Evolutionary conservation across 1,284 basidiomycete genomes (phyloP).

Genomic region (Inonotus obliquus): DNA sequence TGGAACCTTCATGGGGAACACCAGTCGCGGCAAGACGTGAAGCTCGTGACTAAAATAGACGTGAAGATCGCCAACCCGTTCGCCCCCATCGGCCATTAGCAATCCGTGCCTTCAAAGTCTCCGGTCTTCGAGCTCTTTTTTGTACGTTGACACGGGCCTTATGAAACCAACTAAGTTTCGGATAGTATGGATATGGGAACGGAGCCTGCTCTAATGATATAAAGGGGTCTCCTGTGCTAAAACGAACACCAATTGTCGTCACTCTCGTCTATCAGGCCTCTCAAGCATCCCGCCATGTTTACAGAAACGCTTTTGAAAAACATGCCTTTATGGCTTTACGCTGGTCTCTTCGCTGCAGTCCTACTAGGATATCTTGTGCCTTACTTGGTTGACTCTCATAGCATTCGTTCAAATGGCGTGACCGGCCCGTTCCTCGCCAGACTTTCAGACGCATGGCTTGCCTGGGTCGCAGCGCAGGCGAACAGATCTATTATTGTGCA

Average conservation of each 20-base stretch:
- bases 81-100: neutral
- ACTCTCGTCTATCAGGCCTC: neutral
- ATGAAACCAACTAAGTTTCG: neutral
- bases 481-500: slow-evolving; percentile 78
- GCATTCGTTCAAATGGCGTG: slow-evolving; percentile 43
- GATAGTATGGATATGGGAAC: neutral
- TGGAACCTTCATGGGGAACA: neutral
- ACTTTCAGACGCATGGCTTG: slow-evolving; percentile 78
- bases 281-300: neutral
- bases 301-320: neutral
- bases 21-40: neutral
- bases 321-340: neutral
- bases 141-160: neutral
- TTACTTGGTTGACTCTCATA: slow-evolving; percentile 55
- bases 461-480: slow-evolving; percentile 57
- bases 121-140: neutral
- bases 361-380: slow-evolving; percentile 48
- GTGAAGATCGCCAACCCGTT: neutral
- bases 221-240: neutral
- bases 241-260: neutral
- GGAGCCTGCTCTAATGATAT: neutral
- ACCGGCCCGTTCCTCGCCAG: slow-evolving; percentile 77
- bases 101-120: neutral
- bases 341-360: neutral
- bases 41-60: neutral